Percentiles rank a stretch among this genome's conserved stretches.
These are phyloP conservation scores for Aspergillus neoniger DNA, from an alignment of 2,329 filamentous ascomycete genomes.

Conservation along the genomic window DNA sequence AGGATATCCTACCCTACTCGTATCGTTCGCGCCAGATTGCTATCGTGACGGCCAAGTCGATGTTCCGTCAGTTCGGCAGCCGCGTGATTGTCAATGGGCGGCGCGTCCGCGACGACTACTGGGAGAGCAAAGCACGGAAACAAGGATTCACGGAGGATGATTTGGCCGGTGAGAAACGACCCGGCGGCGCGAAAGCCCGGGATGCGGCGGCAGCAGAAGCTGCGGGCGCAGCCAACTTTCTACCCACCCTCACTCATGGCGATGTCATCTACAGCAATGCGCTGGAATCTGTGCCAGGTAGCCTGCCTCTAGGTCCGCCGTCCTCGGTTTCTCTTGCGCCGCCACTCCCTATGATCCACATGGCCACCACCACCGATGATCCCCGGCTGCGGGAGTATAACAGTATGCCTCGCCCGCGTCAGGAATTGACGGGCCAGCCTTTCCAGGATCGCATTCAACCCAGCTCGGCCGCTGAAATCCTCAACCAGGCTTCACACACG, in stretches of 20 bases:
- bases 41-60: constrained; percentile 94
- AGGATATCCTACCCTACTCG: constrained; percentile 95
- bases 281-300: constrained; percentile 67
- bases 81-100: constrained; percentile 87
- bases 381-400: constrained; percentile 78
- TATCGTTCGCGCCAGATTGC: constrained; percentile 98
- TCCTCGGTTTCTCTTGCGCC: constrained; percentile 61
- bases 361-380: constrained; percentile 75
- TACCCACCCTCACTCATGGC: constrained; percentile 69
- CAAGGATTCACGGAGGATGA: constrained; percentile 98
- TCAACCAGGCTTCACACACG: constrained; percentile 82
- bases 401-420: constrained; percentile 78
- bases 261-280: constrained; percentile 87
- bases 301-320: constrained; percentile 70
- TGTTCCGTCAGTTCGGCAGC: constrained; percentile 98
- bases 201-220: constrained; percentile 75
- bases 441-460: constrained; percentile 86
- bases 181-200: constrained; percentile 83
- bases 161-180: constrained; percentile 90
- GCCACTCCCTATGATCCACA: constrained; percentile 81
- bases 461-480: constrained; percentile 73
- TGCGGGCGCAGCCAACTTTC: constrained; percentile 58
- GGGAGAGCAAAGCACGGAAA: constrained; percentile 95
- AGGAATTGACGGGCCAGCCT: constrained; percentile 82
- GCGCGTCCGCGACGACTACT: constrained; percentile 94